phyloP scores from a whole-genome alignment of 2,329 filamentous ascomycete species.

The Escovopsis sp. region DNA sequence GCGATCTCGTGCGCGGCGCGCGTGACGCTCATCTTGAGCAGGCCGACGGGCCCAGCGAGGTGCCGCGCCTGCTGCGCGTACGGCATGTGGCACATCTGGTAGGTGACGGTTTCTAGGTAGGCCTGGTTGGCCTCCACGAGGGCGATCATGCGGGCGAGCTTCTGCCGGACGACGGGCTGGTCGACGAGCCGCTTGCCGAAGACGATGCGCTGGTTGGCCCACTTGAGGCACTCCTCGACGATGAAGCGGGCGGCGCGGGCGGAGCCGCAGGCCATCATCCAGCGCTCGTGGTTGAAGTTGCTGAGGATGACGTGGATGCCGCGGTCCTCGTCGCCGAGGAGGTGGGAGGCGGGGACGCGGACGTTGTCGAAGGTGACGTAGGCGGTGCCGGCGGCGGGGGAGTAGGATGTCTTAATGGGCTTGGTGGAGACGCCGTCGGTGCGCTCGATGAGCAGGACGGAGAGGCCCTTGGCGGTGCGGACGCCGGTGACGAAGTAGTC shows the following conservation, averaged over 20 bases:
- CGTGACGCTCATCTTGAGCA: conserved; percentile 68
- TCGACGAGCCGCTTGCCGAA: conserved; percentile 72
- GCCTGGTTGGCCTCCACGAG: conserved; percentile 70
- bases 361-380: conserved; percentile 77
- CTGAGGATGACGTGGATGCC: conserved; percentile 71
- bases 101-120: conserved; percentile 72
- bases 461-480: conserved; percentile 64
- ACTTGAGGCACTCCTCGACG: conserved; percentile 75
- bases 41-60: conserved; percentile 66
- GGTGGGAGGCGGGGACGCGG: conserved; percentile 65
- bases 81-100: conserved; percentile 78
- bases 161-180: conserved; percentile 70
- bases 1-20: conserved; percentile 69
- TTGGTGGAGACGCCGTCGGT: conserved; percentile 63
- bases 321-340: conserved; percentile 72
- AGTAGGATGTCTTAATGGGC: conserved; percentile 70
- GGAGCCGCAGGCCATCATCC: conserved; percentile 52
- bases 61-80: conserved; percentile 62
- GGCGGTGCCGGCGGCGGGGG: conserved; percentile 60
- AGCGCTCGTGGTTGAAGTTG: conserved; percentile 84
- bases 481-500: conserved; percentile 79
- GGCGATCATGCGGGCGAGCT: conserved; percentile 81
- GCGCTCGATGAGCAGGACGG: conserved; percentile 60
- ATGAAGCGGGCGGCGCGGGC: conserved; percentile 52
- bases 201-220: conserved; percentile 74